Conservation (phyloP, 257 asterid genomes). For the Plantago ovata region DNA sequence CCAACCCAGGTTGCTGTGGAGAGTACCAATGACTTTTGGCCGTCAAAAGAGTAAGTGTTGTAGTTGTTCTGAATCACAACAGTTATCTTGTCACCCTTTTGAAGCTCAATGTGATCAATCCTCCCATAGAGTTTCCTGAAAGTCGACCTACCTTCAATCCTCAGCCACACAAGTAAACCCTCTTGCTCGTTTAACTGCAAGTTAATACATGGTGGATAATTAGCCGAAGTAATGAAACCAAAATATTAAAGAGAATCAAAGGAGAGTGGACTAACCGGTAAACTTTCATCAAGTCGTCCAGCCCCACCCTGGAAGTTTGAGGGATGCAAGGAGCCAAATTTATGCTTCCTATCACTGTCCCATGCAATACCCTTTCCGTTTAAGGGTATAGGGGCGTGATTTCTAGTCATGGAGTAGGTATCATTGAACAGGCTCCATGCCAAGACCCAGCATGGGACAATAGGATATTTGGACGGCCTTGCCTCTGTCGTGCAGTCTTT, state of each 20-base stretch:
- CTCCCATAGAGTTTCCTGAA: conserved; percentile 84
- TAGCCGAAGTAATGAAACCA: not conserved
- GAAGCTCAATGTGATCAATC: conserved; percentile 73
- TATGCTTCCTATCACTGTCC: conserved; percentile 57
- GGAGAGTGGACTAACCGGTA: conserved; percentile 58
- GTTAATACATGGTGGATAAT: conserved; percentile 1
- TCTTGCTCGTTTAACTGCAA: conserved; percentile 95
- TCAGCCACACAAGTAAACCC: conserved; percentile 92
- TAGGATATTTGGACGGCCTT: no score
- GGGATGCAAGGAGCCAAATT: conserved; percentile 73
- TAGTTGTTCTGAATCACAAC: conserved; percentile 75
- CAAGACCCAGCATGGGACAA: conserved; percentile 85
- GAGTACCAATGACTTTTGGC: conserved; percentile 66
- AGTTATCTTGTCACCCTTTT: conserved; percentile 55
- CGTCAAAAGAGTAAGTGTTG: conserved; percentile 72
- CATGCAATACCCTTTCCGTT: conserved; percentile 68
- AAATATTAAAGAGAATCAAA: not conserved
- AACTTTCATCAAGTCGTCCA: conserved; percentile 46
- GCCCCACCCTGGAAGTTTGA: conserved; percentile 83
- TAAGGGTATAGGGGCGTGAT: conserved; percentile 29
- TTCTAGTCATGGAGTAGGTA: no score
- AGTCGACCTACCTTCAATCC: conserved; percentile 75
- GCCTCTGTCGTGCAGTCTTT: conserved; percentile 63
- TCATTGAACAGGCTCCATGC: conserved; percentile 96
- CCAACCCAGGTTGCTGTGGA: conserved; percentile 96